Evolutionary conservation across 495 filamentous ascomycete species (phyloP).

Genomic region (Annulohypoxylon maeteangense): DNA sequence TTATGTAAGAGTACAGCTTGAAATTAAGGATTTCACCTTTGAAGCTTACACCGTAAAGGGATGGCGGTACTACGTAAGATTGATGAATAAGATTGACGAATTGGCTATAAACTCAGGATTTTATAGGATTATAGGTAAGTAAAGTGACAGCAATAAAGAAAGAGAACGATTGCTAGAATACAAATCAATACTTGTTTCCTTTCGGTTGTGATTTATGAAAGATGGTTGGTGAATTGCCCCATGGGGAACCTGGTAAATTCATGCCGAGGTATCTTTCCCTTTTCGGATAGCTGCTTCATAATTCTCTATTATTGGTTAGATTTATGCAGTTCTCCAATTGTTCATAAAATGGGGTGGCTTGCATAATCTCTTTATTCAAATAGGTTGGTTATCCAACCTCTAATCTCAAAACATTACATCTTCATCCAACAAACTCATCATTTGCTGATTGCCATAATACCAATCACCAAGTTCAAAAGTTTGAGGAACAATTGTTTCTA

Average conservation of each 20-base stretch:
- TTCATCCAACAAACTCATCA: slow-evolving; percentile 22
- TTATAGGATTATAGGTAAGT: not conserved
- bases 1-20: not conserved
- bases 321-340: slow-evolving; percentile 4
- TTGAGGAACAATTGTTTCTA: slow-evolving; percentile 4
- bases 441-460: slow-evolving; percentile 20
- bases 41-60: not conserved
- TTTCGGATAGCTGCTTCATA: not conserved
- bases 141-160: not conserved
- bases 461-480: slow-evolving; percentile 16
- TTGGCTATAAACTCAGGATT: not conserved
- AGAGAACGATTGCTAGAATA: not conserved
- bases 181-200: not conserved
- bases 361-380: not conserved
- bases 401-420: not conserved
- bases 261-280: slow-evolving; percentile 22
- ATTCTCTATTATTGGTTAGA: not conserved
- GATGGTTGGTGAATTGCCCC: slow-evolving; percentile 16
- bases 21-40: not conserved
- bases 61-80: not conserved
- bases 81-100: not conserved
- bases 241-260: slow-evolving; percentile 21
- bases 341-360: not conserved
- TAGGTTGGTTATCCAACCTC: not conserved
- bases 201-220: not conserved